A percentile compares a stretch with the other conserved stretches of the same genome.
Evolutionary conservation across 202 grass and related monocot genomes (phyloP).

Genomic region (Saccharum hybrid): DNA sequence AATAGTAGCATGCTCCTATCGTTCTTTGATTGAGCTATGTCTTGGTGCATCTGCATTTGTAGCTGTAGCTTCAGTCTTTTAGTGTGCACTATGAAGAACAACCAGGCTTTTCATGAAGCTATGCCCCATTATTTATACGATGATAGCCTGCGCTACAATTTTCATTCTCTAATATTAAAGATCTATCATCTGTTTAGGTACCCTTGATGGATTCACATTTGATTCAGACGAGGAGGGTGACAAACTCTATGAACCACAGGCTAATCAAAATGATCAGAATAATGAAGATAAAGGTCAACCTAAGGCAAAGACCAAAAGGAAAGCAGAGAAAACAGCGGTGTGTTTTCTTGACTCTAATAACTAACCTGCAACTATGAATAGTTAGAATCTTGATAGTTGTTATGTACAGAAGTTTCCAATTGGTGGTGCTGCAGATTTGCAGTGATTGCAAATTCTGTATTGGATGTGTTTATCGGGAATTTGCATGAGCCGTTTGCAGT

Average conservation of each 20-base stretch:
- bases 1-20: not conserved
- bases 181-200: conserved; percentile 62
- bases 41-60: not conserved
- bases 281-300: conserved; percentile 70
- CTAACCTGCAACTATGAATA: not conserved
- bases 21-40: conserved; percentile 34
- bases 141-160: not conserved
- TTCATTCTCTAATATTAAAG: conserved; percentile 19
- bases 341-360: conserved; percentile 35
- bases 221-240: conserved; percentile 93
- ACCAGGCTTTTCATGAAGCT: conserved; percentile 5
- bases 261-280: conserved; percentile 66
- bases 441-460: not conserved
- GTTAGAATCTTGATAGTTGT: conserved; percentile 2
- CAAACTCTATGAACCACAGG: conserved; percentile 57
- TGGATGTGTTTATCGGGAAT: not conserved
- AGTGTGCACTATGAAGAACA: not conserved
- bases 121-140: not conserved
- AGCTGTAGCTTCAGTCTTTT: conserved; percentile 13
- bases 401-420: not conserved
- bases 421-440: not conserved
- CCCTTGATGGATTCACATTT: conserved; percentile 90
- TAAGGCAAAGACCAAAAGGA: conserved; percentile 73
- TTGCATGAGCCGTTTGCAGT: not conserved
- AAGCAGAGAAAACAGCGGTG: conserved; percentile 57